A percentile compares a stretch with the other conserved stretches of the same genome.
Evolutionary conservation across 768 basidiomycete species (phyloP).

Genomic region (Agaricus blazei): DNA sequence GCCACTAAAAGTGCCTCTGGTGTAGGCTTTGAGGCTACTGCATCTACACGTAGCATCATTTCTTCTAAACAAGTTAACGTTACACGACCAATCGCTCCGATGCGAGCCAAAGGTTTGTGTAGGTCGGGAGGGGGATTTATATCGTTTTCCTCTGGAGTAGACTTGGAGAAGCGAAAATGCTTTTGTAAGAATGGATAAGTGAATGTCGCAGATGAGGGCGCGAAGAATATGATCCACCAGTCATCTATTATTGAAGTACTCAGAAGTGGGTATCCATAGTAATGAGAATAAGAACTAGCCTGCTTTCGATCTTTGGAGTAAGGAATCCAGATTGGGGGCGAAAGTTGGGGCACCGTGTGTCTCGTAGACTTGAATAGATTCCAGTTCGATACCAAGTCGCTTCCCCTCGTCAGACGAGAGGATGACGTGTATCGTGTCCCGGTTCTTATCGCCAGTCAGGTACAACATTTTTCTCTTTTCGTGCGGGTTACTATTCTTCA

Average conservation of each 20-base stretch:
- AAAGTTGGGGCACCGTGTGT: conserved; percentile 57
- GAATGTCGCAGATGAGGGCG: conserved; percentile 15
- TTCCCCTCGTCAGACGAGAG: conserved; percentile 22
- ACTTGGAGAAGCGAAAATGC: conserved; percentile 6
- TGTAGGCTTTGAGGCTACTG: conserved; percentile 14
- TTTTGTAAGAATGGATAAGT: conserved; percentile 12
- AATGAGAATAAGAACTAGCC: not conserved
- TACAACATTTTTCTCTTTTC: conserved; percentile 47
- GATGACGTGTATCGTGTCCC: conserved; percentile 55
- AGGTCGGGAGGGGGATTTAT: not conserved
- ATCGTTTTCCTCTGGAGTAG: not conserved
- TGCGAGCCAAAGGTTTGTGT: not conserved
- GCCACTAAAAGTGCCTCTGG: conserved; percentile 13
- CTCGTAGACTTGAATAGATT: conserved; percentile 61
- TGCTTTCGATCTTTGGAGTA: not conserved
- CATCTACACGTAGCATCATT: conserved; percentile 7
- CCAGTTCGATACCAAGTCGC: conserved; percentile 38
- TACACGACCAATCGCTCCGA: conserved; percentile 16
- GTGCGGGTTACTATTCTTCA: conserved; percentile 11
- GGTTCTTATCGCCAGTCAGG: conserved; percentile 85
- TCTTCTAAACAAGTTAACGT: conserved; percentile 14
- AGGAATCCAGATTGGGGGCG: conserved; percentile 30
- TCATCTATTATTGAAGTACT: not conserved
- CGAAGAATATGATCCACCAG: conserved; percentile 20
- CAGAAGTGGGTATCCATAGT: not conserved